Conservation (phyloP, 2,329 filamentous ascomycete genomes). For the Colletotrichum tropicale region DNA sequence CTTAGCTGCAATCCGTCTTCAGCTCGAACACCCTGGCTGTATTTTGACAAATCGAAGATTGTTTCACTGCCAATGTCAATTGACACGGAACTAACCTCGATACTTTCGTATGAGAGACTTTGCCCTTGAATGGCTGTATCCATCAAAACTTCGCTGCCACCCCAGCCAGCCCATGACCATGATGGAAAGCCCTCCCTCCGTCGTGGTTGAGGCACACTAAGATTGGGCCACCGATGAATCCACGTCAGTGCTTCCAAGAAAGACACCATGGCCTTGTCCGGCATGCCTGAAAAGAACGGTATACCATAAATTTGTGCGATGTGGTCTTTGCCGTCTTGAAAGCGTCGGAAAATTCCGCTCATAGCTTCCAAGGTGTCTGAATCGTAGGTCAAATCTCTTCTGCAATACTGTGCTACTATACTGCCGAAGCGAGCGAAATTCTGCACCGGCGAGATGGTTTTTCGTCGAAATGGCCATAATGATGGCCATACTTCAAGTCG, state of each 20-base stretch:
- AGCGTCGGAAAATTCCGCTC: not conserved
- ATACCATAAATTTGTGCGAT: not conserved
- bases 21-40: no score
- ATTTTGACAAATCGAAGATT: no score
- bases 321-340: not conserved
- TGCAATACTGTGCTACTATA: not conserved
- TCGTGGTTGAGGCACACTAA: no score
- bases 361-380: not conserved
- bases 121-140: no score
- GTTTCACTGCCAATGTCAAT: no score
- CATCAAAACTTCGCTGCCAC: not conserved
- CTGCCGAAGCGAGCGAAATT: not conserved
- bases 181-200: not conserved
- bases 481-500: no score
- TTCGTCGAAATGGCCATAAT: not conserved
- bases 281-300: not conserved
- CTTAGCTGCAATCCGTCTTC: no score
- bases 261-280: not conserved
- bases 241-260: not conserved
- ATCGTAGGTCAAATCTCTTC: not conserved
- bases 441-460: rapidly evolving
- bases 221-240: no score
- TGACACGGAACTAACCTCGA: no score
- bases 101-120: no score
- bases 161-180: not conserved